Evolutionary conservation across 495 filamentous ascomycete species (phyloP), one percentile per base, ranked within the genome.

Genomic region (Chaetomium fimeti): DNA sequence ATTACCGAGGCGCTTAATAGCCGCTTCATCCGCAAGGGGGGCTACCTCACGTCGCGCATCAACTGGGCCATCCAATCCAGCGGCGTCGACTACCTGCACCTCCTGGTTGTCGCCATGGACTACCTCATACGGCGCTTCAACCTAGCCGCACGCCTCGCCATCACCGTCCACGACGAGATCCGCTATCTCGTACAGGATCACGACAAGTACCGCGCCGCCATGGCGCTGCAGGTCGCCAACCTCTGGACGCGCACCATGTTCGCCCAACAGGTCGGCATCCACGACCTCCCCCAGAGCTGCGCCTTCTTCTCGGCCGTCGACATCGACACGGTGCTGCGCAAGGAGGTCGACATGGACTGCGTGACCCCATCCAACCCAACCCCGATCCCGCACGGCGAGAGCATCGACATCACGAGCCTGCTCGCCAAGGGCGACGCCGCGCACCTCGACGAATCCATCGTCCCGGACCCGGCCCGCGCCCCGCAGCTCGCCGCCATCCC

Each of bases 41-140:
- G 88, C 53, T 99, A 93, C 77, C 89, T 99, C 79, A 95, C 95
- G 3, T 94, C 90, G 40, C 87, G 94, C 20, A 97, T 99, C 78
- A 99, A 99, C 73, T 99, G 94, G 94, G 94, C 94, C 22, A 97
- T 99, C 66, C 94, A 99, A 69, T 96, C 92, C 3, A 94, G 90
- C 9, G 94, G 94, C 36, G 94, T 98, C 15, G 94, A 99, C 76
- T 99, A 99, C 76, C 85, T 99, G 13, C 94, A 99, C 69, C 88
- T 99, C 12, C 79, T 99, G 25, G 91, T 99, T 62, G 85, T 97
- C 20, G 82, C 86, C 28, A 99, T 98, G 94, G 93, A 98, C 72
- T 94, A 96, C 72, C 84, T 98, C 8, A 88, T 87, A 61, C 83
- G 91, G n/a, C 88, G 85, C 22, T 98, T 89, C 78, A 92, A 91